These are phyloP conservation scores for Eutreptiella sp. DNA, from an alignment of 208 protist species.

Conservation along the genomic window DNA sequence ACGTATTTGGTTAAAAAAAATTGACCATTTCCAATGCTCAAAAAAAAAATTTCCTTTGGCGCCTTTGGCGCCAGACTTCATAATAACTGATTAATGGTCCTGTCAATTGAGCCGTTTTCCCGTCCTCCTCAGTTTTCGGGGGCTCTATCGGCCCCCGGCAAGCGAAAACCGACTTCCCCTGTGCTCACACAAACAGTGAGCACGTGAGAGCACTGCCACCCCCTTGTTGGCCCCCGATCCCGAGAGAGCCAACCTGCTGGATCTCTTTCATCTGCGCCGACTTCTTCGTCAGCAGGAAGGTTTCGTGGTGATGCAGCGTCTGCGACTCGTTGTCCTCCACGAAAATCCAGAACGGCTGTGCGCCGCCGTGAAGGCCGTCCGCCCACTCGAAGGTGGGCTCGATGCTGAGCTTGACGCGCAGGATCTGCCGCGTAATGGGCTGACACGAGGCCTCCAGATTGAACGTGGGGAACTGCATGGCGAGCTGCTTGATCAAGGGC, in stretches of 20 bases:
- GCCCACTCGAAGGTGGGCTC: conserved; percentile 85
- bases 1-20: too few species aligned
- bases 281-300: conserved; percentile 30
- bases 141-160: too few species aligned
- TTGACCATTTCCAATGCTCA: too few species aligned
- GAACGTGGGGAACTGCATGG: conserved; percentile 81
- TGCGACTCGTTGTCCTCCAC: conserved; percentile 85
- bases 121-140: too few species aligned
- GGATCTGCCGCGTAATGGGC: conserved; percentile 93
- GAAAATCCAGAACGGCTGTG: conserved; percentile 88
- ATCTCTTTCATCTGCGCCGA: conserved; percentile 31
- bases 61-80: too few species aligned
- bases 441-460: conserved; percentile 77
- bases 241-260: conserved; percentile 42
- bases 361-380: conserved; percentile 78
- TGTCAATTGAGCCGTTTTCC: too few species aligned
- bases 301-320: conserved; percentile 36
- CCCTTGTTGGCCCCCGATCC: conserved; percentile 70
- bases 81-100: too few species aligned
- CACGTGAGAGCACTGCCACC: conserved; percentile 45
- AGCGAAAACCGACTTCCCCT: too few species aligned
- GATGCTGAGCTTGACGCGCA: conserved; percentile 84
- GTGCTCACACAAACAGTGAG: too few species aligned
- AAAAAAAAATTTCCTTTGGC: too few species aligned
- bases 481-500: conserved; percentile 61